Conservation (phyloP, 441 rosid genomes). For the Manihot esculenta region DNA sequence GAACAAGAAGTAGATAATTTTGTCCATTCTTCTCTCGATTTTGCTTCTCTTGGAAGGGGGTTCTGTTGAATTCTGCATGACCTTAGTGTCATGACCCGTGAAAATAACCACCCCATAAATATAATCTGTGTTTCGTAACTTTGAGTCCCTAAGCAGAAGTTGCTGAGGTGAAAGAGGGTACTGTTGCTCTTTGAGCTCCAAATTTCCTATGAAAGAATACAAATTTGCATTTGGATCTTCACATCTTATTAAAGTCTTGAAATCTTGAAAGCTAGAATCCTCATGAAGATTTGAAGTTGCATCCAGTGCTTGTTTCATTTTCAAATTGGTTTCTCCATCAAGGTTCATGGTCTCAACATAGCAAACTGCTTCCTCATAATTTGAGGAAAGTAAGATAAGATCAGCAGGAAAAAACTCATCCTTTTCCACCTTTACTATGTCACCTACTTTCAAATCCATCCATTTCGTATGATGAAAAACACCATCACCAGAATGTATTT, state of each 20-base stretch:
- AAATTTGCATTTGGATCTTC: slow-evolving; percentile 96
- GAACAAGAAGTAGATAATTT: slow-evolving; percentile 73
- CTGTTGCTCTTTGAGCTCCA: slow-evolving; percentile 59
- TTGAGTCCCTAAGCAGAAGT: slow-evolving; percentile 89
- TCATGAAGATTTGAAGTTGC: slow-evolving; percentile 57
- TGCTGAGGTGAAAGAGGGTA: slow-evolving; percentile 88
- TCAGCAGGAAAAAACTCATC: slow-evolving; percentile 96
- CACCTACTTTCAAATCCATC: slow-evolving; percentile 86
- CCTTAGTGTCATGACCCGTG: slow-evolving; percentile 92
- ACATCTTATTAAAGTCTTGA: slow-evolving; percentile 70
- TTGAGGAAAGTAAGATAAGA: slow-evolving; percentile 82
- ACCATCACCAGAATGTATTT: slow-evolving; percentile 65
- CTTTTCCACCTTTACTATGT: slow-evolving; percentile 75
- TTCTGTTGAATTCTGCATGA: slow-evolving; percentile 79
- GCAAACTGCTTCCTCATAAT: slow-evolving; percentile 86
- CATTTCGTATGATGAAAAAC: slow-evolving; percentile 52
- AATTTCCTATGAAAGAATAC: slow-evolving; percentile 80
- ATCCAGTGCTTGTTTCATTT: slow-evolving; percentile 77
- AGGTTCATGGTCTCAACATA: slow-evolving; percentile 96
- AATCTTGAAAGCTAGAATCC: slow-evolving; percentile 53
- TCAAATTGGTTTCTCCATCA: slow-evolving; percentile 96
- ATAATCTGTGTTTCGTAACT: slow-evolving; percentile 87
- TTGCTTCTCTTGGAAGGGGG: slow-evolving; percentile 98
- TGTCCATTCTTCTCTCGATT: slow-evolving; percentile 85
- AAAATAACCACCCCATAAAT: slow-evolving; percentile 84